These are phyloP conservation scores for Ulota crispa DNA, from an alignment of 225 moss, liverwort and hornwort genomes.

Conservation along the genomic window DNA sequence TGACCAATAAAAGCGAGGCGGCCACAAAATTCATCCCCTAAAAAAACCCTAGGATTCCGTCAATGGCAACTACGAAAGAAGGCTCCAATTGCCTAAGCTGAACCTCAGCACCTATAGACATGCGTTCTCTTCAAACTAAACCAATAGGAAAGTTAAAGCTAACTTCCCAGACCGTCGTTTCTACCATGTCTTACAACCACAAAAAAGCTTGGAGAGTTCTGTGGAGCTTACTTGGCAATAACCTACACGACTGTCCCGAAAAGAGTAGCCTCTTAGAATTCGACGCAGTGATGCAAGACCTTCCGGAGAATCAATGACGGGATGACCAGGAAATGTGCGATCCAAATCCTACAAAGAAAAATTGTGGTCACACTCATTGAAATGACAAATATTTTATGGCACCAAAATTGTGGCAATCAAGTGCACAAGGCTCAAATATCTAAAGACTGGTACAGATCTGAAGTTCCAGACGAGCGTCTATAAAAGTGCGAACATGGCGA, in stretches of 20 bases:
- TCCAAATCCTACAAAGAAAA: slow-evolving; percentile 71
- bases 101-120: neutral
- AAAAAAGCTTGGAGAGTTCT: neutral
- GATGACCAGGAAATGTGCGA: slow-evolving; percentile 87
- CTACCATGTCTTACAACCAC: neutral
- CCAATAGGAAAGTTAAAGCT: neutral
- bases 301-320: slow-evolving; percentile 83
- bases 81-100: neutral
- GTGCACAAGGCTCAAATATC: neutral
- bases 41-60: slow-evolving; percentile 29
- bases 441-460: neutral
- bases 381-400: neutral
- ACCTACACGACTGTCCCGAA: slow-evolving; percentile 91
- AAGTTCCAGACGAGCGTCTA: neutral
- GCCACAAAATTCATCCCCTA: slow-evolving; percentile 98
- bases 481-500: neutral
- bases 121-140: neutral
- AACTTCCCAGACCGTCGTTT: neutral
- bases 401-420: neutral
- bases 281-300: slow-evolving; percentile 89
- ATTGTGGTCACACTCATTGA: neutral
- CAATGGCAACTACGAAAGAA: slow-evolving; percentile 9
- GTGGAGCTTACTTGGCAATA: slow-evolving; percentile 80
- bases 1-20: slow-evolving; percentile 81
- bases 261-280: slow-evolving; percentile 87